Evolutionary conservation across 441 rosid genomes (phyloP).

Genomic region (Erodium texanum): DNA sequence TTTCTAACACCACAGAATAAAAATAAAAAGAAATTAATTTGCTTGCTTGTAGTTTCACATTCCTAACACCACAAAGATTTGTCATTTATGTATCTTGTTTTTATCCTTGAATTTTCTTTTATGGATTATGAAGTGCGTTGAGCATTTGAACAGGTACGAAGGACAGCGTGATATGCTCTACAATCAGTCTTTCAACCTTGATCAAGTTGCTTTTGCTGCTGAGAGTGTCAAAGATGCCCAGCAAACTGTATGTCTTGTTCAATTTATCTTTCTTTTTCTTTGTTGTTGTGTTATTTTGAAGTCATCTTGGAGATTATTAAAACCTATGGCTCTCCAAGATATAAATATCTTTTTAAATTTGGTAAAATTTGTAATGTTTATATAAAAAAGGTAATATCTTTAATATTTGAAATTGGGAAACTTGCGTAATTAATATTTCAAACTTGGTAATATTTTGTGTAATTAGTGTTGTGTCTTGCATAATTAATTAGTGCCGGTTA

Average conservation of each 20-base stretch:
- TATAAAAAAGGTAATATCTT: too few species aligned
- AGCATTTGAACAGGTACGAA: constrained; percentile 62
- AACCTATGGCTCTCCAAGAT: too few species aligned
- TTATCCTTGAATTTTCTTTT: not conserved
- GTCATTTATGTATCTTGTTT: constrained; percentile 3
- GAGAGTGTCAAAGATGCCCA: constrained; percentile 98
- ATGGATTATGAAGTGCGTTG: not conserved
- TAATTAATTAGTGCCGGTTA: too few species aligned
- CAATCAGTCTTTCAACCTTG: constrained; percentile 90
- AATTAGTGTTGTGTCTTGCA: too few species aligned
- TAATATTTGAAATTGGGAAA: too few species aligned
- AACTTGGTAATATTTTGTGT: too few species aligned
- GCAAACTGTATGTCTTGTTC: constrained; percentile 56
- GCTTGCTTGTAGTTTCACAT: not conserved
- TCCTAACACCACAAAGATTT: not conserved
- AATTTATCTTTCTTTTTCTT: not conserved
- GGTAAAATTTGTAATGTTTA: too few species aligned
- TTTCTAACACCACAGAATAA: too few species aligned
- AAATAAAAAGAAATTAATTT: not conserved
- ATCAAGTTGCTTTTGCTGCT: constrained; percentile 91
- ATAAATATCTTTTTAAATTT: too few species aligned
- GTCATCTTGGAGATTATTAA: not conserved
- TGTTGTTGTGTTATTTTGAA: not conserved
- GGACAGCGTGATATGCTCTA: constrained; percentile 96
- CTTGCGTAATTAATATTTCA: too few species aligned